Evolutionary conservation across 352 stramenopile species (phyloP).

Genomic region (Phytophthora sojae): DNA sequence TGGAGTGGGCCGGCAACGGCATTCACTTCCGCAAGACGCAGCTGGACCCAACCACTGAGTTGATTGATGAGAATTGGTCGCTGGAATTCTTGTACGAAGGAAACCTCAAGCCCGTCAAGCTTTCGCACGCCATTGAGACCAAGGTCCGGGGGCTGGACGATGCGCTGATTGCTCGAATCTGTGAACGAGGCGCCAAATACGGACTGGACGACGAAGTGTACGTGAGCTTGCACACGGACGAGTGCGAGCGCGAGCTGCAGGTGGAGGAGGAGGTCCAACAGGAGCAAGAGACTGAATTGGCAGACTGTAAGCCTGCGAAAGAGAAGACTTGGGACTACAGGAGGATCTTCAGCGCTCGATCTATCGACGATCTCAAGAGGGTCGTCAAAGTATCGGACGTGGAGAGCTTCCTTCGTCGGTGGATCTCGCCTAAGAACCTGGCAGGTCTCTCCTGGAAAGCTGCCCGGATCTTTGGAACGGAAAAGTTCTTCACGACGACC

Average conservation of each 20-base stretch:
- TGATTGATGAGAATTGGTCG: conserved; percentile 49
- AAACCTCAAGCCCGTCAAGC: neutral
- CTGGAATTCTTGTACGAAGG: conserved; percentile 33
- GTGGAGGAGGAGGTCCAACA: conserved; percentile 49
- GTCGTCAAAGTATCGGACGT: neutral
- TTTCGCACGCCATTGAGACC: too few species aligned
- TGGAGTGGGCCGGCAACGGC: conserved; percentile 78
- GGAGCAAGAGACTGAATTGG: conserved; percentile 21
- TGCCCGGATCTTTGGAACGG: conserved; percentile 37
- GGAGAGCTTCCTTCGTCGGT: neutral
- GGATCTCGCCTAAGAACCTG: conserved; percentile 6
- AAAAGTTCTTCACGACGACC: conserved; percentile 48
- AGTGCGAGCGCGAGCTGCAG: too few species aligned
- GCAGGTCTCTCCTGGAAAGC: conserved; percentile 29
- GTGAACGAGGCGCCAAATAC: conserved; percentile 11
- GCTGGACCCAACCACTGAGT: conserved; percentile 10
- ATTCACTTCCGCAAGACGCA: conserved; percentile 39
- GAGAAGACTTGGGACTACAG: conserved; percentile 41
- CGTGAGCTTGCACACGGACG: conserved; percentile 41
- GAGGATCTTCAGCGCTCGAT: conserved; percentile 13
- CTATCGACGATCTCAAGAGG: neutral
- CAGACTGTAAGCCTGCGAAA: neutral
- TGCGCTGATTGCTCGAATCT: conserved; percentile 18
- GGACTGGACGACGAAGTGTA: conserved; percentile 45
- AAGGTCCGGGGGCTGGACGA: neutral